Conservation (phyloP, 2,329 filamentous ascomycete species). For the Endothia cerciana region DNA sequence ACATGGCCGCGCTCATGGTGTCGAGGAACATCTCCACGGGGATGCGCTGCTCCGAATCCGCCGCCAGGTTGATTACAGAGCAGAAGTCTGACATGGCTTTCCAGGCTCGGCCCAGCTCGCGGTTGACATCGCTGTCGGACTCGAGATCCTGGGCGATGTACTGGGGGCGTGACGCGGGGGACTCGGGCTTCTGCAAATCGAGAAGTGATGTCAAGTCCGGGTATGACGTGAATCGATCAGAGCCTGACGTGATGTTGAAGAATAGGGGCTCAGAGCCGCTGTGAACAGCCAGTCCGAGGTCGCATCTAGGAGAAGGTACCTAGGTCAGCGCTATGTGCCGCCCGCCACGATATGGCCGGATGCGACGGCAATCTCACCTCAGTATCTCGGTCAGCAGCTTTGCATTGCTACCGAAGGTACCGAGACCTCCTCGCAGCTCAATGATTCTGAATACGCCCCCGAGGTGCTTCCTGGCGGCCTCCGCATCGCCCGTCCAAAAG, state of each 20-base stretch:
- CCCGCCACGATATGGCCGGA: background rate
- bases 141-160: slow-evolving; percentile 10
- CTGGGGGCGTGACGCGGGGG: background rate
- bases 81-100: slow-evolving; percentile 32
- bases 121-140: slow-evolving; percentile 10
- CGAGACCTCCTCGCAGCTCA: slow-evolving; percentile 41
- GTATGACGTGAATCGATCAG: background rate
- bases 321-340: no score
- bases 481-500: slow-evolving; percentile 35
- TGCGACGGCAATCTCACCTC: slow-evolving; percentile 32
- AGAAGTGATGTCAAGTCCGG: background rate
- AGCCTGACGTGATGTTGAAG: background rate
- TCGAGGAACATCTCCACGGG: slow-evolving; percentile 30
- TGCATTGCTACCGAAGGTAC: slow-evolving; percentile 35
- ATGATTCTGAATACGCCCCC: slow-evolving; percentile 43
- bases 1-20: slow-evolving; percentile 45
- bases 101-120: slow-evolving; percentile 32
- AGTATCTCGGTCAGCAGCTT: slow-evolving; percentile 43
- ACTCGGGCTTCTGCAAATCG: background rate
- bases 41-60: slow-evolving; percentile 27
- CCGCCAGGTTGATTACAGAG: slow-evolving; percentile 32
- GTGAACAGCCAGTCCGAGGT: slow-evolving; percentile 13
- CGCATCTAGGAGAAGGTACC: slow-evolving; percentile 5
- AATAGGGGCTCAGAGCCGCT: background rate
- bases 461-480: slow-evolving; percentile 40